Conservation (phyloP, 192 early-diverging fungal genomes). For the Rhizoclosmatium sp. region DNA sequence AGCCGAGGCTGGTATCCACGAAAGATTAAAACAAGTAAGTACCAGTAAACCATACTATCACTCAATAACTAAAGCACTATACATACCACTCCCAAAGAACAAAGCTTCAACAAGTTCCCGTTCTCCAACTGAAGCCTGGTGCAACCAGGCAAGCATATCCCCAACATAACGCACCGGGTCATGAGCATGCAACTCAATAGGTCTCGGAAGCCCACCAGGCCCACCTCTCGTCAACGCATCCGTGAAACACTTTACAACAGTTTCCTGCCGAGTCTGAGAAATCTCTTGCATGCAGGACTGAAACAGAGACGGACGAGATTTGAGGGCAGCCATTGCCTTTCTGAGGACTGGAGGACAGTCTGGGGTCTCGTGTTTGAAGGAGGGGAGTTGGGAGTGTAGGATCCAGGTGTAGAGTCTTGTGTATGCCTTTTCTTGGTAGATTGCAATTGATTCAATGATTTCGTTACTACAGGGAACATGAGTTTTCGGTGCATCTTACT, state of each 20-base stretch:
- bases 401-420: slow-evolving; percentile 81
- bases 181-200: slow-evolving; percentile 92
- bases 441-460: slow-evolving; percentile 77
- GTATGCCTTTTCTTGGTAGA: slow-evolving; percentile 76
- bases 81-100: slow-evolving; percentile 44
- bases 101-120: slow-evolving; percentile 85
- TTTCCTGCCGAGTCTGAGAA: slow-evolving; percentile 69
- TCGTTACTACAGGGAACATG: slow-evolving; percentile 53
- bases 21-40: neutral
- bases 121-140: slow-evolving; percentile 89
- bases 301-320: slow-evolving; percentile 76
- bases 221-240: slow-evolving; percentile 80
- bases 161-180: slow-evolving; percentile 92
- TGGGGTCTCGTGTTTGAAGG: slow-evolving; percentile 71
- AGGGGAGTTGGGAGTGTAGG: slow-evolving; percentile 66
- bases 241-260: slow-evolving; percentile 73
- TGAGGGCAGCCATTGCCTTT: slow-evolving; percentile 72
- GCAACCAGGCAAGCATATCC: slow-evolving; percentile 97
- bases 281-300: slow-evolving; percentile 80
- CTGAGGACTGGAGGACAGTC: slow-evolving; percentile 70
- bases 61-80: neutral
- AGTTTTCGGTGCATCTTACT: neutral
- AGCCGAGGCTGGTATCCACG: neutral
- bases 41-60: no score
- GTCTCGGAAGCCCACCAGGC: slow-evolving; percentile 78